Percentiles rank a stretch among this genome's conserved stretches.
phyloP scores from a whole-genome alignment of 495 filamentous ascomycete genomes.

The Penicillium maclennaniae region DNA sequence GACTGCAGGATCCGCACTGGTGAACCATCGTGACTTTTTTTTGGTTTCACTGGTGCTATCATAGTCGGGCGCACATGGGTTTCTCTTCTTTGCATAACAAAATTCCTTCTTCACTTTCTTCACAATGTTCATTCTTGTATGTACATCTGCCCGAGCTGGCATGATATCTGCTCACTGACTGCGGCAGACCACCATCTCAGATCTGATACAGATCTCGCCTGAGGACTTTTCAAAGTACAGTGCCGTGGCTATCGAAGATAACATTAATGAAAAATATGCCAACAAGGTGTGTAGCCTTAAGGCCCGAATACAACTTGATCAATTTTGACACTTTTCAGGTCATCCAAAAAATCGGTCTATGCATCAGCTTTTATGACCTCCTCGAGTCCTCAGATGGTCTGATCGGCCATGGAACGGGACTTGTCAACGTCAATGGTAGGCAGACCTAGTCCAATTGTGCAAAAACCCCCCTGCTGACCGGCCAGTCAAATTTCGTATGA shows the following conservation, averaged over 20 bases:
- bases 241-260: conserved; percentile 78
- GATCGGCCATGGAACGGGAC: conserved; percentile 83
- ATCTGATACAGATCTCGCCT: conserved; percentile 87
- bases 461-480: background rate
- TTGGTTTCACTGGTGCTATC: background rate
- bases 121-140: conserved; percentile 57
- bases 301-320: background rate
- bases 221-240: conserved; percentile 79
- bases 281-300: conserved; percentile 65
- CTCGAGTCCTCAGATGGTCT: conserved; percentile 83
- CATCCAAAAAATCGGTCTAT: conserved; percentile 80
- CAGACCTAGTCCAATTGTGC: background rate
- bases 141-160: conserved; percentile 11
- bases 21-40: background rate
- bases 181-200: conserved; percentile 65
- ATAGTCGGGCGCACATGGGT: background rate
- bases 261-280: conserved; percentile 92
- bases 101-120: background rate
- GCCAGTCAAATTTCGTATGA: conserved; percentile 80
- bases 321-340: conserved; percentile 35
- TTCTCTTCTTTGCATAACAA: background rate
- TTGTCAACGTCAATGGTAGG: conserved; percentile 87
- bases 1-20: background rate
- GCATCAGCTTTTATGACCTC: conserved; percentile 86
- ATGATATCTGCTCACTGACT: conserved; percentile 6